phyloP scores from a whole-genome alignment of 768 basidiomycete genomes.

The Butyriboletus loyo region DNA sequence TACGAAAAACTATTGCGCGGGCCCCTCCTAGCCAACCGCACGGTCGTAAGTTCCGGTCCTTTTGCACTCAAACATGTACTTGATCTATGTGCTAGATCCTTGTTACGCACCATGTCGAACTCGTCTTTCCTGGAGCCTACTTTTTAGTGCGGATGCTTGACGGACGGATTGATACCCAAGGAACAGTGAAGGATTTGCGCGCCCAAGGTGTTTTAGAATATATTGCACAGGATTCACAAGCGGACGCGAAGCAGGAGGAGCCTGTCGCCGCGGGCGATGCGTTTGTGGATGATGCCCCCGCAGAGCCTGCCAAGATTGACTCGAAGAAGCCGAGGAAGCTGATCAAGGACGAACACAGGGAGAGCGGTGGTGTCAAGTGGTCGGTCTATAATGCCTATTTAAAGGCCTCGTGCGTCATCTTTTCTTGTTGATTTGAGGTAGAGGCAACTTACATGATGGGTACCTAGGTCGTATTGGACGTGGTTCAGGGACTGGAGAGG shows the following conservation, averaged over 20 bases:
- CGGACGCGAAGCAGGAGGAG: conserved; percentile 47
- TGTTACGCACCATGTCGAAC: conserved; percentile 83
- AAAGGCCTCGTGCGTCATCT: conserved; percentile 53
- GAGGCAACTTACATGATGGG: background rate
- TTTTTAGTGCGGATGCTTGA: conserved; percentile 80
- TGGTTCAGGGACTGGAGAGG: too few relatives aligned
- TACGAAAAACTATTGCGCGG: conserved; percentile 66
- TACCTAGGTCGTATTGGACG: conserved; percentile 30
- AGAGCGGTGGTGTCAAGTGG: conserved; percentile 82
- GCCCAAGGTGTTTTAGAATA: conserved; percentile 58
- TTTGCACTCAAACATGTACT: background rate
- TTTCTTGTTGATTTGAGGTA: background rate
- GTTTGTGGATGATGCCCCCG: conserved; percentile 2
- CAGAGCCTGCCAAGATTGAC: background rate
- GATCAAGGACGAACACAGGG: conserved; percentile 78
- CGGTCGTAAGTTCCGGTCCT: conserved; percentile 48
- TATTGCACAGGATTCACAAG: conserved; percentile 52
- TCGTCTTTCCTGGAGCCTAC: conserved; percentile 69
- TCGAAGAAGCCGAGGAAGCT: conserved; percentile 68
- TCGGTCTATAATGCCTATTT: conserved; percentile 64
- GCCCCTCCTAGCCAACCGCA: conserved; percentile 61
- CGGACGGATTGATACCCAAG: conserved; percentile 76
- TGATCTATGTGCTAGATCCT: conserved; percentile 42
- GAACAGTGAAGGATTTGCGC: conserved; percentile 62
- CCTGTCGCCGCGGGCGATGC: conserved; percentile 17